Evolutionary conservation across 2,329 filamentous ascomycete genomes (phyloP).

Genomic region (Aspergillus unguis): DNA sequence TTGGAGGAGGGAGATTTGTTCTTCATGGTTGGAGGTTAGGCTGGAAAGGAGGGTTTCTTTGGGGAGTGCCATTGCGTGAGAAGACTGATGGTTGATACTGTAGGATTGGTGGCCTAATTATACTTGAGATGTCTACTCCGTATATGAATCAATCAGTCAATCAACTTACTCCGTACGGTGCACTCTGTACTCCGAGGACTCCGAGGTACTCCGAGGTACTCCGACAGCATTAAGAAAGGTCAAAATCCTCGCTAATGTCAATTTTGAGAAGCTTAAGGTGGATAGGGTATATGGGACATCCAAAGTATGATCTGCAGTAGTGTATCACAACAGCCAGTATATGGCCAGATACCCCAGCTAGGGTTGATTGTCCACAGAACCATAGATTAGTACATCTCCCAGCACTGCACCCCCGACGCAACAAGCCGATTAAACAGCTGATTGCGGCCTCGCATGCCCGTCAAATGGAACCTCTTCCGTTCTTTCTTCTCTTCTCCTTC

Average conservation of each 20-base stretch:
- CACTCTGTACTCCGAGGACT: neutral
- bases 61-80: neutral
- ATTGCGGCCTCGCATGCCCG: slow-evolving; percentile 68
- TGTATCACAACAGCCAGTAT: no score
- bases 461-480: slow-evolving; percentile 60
- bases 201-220: neutral
- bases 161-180: no score
- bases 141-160: neutral
- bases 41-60: neutral
- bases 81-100: neutral
- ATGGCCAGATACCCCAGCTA: no score
- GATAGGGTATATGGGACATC: no score
- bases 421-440: slow-evolving; percentile 78
- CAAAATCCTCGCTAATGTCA: no score
- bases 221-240: neutral
- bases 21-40: neutral
- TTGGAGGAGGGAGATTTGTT: neutral
- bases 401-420: slow-evolving; percentile 76
- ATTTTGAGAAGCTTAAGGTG: no score
- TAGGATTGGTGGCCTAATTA: neutral
- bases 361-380: no score
- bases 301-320: no score
- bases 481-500: slow-evolving; percentile 43
- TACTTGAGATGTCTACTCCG: neutral
- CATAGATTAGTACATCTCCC: slow-evolving; percentile 45